Evolutionary conservation across 768 basidiomycete species (phyloP), one percentile per base, ranked within the genome.

Genomic region (Amanita jacksonii): DNA sequence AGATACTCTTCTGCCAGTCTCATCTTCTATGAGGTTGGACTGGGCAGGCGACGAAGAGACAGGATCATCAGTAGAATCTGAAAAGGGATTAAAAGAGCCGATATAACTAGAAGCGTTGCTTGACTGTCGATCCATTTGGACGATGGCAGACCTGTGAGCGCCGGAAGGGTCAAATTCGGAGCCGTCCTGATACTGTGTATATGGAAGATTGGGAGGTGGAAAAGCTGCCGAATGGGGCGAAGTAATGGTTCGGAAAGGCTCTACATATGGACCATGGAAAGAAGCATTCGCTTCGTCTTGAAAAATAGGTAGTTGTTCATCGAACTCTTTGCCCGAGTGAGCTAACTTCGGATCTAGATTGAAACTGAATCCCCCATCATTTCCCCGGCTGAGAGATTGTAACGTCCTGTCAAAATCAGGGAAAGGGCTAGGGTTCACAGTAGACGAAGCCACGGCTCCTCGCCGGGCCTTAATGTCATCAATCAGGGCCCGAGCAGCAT

Each of bases 331-430:
- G 1, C 57, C 56, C 39, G 73, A 70, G 23, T 69, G 71, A 5
- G 78, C 83, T 20, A 89, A 66, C 52, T 80, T 85, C 20, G 84
- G 83, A 59, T 89, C 88, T 34, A 91, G 65, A 60, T 81, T 90
- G 65, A 93, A 92, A 58, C 81, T 88, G 65, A 92, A 92, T 7
- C 83, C 78, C 24, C 76, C 75, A 23, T 64, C 73, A 51, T 82
- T 82, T 33, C 70, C 77, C 6, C 72, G 74, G 40, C 74, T 77
- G 33, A 91, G 67, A 38, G 75, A 79, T 55, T 84, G 78, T 35
- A 92, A 66, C 15, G 85, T 89, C 23, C 85, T 77, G 58, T 91
- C 89, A 51, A 93, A 79, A 50, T 93, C 90, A 8, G 90, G 91
- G 73, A 93, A 93, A 8, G 86, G 77, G 58, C 72, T 87, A 25